Conservation (phyloP, 2,329 filamentous ascomycete genomes). For the Cyphellophora europaea region DNA sequence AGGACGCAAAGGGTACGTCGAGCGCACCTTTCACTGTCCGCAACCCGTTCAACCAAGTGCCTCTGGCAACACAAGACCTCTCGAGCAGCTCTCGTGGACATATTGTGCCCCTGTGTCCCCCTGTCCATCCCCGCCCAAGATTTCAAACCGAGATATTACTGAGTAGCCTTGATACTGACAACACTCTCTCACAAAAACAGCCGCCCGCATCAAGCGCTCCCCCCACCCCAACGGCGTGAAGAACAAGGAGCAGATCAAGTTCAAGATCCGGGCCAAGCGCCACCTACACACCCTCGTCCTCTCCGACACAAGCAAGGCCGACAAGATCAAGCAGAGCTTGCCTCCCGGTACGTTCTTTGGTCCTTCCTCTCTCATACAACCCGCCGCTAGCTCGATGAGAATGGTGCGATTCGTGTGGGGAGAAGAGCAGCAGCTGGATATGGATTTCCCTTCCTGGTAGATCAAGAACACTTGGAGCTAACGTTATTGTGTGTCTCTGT, state of each 20-base stretch:
- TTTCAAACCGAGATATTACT: too few relatives aligned
- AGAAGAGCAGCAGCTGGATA: not conserved
- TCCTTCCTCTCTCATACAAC: too few relatives aligned
- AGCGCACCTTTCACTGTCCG: not conserved
- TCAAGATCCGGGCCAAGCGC: conserved; percentile 98
- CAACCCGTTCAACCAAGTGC: too few relatives aligned
- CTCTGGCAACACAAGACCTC: too few relatives aligned
- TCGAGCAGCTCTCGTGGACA: too few relatives aligned
- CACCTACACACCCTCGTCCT: conserved; percentile 97
- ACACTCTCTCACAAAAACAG: conserved; percentile 37
- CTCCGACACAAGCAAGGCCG: conserved; percentile 98
- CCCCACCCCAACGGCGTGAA: conserved; percentile 62
- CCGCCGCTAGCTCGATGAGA: not conserved
- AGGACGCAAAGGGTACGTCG: conserved; percentile 96
- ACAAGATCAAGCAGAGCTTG: conserved; percentile 99
- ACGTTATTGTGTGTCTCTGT: too few relatives aligned
- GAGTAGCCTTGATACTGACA: not conserved
- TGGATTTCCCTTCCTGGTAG: too few relatives aligned
- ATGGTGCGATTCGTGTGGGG: not conserved
- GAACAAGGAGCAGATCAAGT: conserved; percentile 60
- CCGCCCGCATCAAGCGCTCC: conserved; percentile 94
- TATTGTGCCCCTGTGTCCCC: too few relatives aligned
- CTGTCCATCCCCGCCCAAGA: too few relatives aligned
- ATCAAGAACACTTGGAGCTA: too few relatives aligned
- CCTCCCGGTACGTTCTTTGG: conserved; percentile 70